These are phyloP conservation scores for Abelmoschus esculentus DNA, from an alignment of 345 rosid species.

Conservation along the genomic window DNA sequence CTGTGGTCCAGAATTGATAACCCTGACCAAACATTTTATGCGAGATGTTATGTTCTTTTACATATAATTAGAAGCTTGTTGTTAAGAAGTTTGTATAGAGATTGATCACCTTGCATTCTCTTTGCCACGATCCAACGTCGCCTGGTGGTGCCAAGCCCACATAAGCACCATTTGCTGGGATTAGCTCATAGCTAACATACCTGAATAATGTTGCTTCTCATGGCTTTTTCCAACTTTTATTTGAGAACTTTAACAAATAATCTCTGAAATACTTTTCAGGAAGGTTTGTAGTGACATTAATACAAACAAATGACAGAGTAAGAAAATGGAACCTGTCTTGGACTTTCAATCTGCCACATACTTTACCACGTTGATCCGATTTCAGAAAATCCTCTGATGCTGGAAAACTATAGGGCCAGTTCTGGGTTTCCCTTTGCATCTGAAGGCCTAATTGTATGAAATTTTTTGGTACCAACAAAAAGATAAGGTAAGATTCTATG, in stretches of 20 bases:
- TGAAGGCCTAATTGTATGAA: constrained; percentile 17
- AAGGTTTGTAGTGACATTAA: not conserved
- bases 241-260: not conserved
- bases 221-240: not conserved
- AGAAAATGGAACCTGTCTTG: constrained; percentile 43
- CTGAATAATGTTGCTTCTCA: constrained; percentile 14
- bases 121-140: constrained; percentile 62
- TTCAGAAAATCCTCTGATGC: constrained; percentile 58
- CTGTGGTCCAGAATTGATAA: constrained; percentile 79
- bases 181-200: constrained; percentile 20
- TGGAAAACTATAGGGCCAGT: constrained; percentile 84
- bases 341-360: constrained; percentile 58
- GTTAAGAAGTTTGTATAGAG: not conserved
- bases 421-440: constrained; percentile 49
- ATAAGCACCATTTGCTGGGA: constrained; percentile 48
- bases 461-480: not conserved
- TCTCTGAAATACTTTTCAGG: not conserved
- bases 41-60: not conserved
- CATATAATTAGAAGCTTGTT: not conserved
- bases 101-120: constrained; percentile 52
- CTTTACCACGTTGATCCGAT: constrained; percentile 50
- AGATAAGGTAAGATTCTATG: not conserved
- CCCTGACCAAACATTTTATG: constrained; percentile 33
- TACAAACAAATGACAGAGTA: not conserved
- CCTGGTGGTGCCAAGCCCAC: constrained; percentile 61